Evolutionary conservation across 495 filamentous ascomycete species (phyloP).

Genomic region (Xylaria telfairii): DNA sequence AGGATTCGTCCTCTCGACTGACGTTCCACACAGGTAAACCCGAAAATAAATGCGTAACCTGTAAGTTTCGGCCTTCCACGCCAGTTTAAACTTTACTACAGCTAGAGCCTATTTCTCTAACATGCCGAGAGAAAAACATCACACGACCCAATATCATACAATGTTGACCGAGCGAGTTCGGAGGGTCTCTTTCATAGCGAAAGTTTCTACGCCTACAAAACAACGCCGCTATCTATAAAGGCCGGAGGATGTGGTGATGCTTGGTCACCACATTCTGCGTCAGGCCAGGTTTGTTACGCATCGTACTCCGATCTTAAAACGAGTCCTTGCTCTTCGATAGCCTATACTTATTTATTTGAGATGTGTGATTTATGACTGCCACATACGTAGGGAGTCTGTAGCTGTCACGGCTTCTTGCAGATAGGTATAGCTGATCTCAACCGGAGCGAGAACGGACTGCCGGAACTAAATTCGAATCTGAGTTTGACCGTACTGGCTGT

Average conservation of each 20-base stretch:
- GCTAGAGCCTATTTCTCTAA: background rate
- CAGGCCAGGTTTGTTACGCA: background rate
- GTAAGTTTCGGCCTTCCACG: background rate
- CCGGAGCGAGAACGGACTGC: background rate
- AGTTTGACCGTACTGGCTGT: background rate
- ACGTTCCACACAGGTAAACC: no score
- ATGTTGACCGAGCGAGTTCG: background rate
- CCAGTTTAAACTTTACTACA: background rate
- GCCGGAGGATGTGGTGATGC: background rate
- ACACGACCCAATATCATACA: background rate
- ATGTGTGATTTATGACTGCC: background rate
- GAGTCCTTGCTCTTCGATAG: background rate
- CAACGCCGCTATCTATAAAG: background rate
- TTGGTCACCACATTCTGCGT: background rate
- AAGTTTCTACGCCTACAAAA: background rate
- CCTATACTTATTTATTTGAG: background rate
- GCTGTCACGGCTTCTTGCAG: background rate
- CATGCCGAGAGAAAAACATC: background rate
- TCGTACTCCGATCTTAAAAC: background rate
- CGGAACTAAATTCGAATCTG: background rate
- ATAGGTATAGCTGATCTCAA: background rate
- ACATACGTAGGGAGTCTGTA: background rate
- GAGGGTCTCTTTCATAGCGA: background rate
- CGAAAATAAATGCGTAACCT: background rate
- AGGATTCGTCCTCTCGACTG: no score